Evolutionary conservation across 441 rosid species (phyloP), one percentile per base, ranked within the genome.

Genomic region (Croton setiger): DNA sequence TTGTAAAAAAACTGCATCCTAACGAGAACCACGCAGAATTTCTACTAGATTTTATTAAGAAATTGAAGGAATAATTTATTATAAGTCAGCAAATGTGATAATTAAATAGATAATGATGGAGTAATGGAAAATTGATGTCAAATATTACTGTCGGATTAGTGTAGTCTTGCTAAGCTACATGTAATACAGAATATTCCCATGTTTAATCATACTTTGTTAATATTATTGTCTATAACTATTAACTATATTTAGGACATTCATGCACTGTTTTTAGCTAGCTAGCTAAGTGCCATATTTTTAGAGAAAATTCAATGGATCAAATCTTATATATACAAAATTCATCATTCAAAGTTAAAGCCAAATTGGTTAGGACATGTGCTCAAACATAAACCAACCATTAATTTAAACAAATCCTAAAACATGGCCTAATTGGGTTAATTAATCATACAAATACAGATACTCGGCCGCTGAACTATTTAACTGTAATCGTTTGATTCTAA

Each of bases 101-200:
- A 59, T 59, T 59, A 17, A 7, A 36, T 36, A 15, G 43, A 18
- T 36, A 37, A 56, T 56, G 57, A 53, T 18, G 31, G 4, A 6
- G 43, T 39, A 39, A 39, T 5, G 43, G 43, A 20, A 60, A 27
- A 56, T 27, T 53, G 14, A 4, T 9, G 59, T 27, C 43, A 45
- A 51, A 33, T 27, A 27, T 48, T 64, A 20, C 33, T 64, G 68
- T 64, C 58, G 27, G 68, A 51, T 35, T 64, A 49, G 47, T 64
- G 58, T 37, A 35, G 68, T 64, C 14, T 33, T 48, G 23, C 17
- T 64, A 17, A 12, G 58, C 68, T n/a, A 49, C 68, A 51, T 36
- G 43, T 64, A 49, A 31, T n/a, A 21, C 31, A 64, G 4, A 33
- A 35, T 5, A 47, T 31, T 64, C 57, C 57, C n/a, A 47, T 8